Evolutionary conservation across 1,284 basidiomycete species (phyloP), one percentile per base, ranked within the genome.

Genomic region (Leccinum solheimii): DNA sequence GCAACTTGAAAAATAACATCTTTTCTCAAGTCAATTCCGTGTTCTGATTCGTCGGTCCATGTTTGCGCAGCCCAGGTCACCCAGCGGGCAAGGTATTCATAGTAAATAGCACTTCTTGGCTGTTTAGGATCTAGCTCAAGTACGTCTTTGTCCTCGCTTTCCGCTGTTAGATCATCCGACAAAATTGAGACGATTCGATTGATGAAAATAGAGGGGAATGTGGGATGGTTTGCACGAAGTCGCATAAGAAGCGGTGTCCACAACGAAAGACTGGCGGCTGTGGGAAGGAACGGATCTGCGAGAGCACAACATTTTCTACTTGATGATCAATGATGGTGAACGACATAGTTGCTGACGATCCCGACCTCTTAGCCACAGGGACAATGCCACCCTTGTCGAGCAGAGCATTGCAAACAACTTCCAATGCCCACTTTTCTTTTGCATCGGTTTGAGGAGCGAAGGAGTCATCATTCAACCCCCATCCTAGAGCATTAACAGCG

Each of bases 361-460:
- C 63, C 84, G 64, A 94, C 94, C 87, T 93, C 75, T 87, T 89
- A 0, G 91, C 90, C 2, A 90, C 69, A 3, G 94, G 93, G 3
- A 97, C 87, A 5, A 96, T 76, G 8, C 80, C 83, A 14, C 85
- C 91, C 70, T 81, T 85, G 63, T 82, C 84, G 58, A 88, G 70
- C 54, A 91, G 79, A 5, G 71, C 81, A 54, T 87, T 86, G 62
- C 85, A 87, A 0, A 95, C 74, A n/a, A 79, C 74, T 50, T 92
- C 89, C 52, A 93, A 73, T 5, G 86, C 87, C 84, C 85, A 87
- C 65, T 88, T 89, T 65, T 84, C 83, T 21, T 69, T 73, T 38
- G 80, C 77, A 51, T 78, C 78, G 51, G 76, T 78, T 62, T 73
- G 73, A 16, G 72, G 68, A 45, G 75, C 68, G 30, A 73, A 71